These are phyloP conservation scores for Alternaria brassicicola DNA, from an alignment of 2,329 filamentous ascomycete genomes.

Conservation along the genomic window DNA sequence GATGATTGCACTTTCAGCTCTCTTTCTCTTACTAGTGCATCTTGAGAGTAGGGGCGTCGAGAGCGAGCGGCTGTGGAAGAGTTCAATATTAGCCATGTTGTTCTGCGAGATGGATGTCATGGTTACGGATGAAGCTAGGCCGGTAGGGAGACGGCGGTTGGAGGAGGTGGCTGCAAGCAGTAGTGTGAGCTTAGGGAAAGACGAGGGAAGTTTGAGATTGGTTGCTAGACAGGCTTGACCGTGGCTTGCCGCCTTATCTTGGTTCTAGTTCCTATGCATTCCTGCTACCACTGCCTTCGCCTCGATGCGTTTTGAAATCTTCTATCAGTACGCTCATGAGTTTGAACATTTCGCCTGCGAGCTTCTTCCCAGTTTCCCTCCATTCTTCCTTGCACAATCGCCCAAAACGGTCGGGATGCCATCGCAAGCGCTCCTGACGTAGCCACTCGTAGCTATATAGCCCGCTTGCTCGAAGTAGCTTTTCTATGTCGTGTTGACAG, in stretches of 20 bases:
- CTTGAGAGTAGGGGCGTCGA: slow-evolving; percentile 14
- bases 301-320: slow-evolving; percentile 20
- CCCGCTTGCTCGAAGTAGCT: slow-evolving; percentile 38
- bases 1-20: slow-evolving; percentile 6
- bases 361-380: slow-evolving; percentile 38
- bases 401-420: slow-evolving; percentile 49
- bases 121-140: not conserved
- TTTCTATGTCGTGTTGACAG: slow-evolving; percentile 46
- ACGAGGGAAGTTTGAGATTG: not conserved
- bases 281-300: not conserved
- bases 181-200: not conserved
- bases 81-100: slow-evolving; percentile 12
- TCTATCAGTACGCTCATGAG: slow-evolving; percentile 40
- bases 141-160: not conserved
- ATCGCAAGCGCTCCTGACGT: slow-evolving; percentile 42
- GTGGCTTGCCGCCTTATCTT: not conserved
- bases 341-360: slow-evolving; percentile 49
- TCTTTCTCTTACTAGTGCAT: slow-evolving; percentile 11
- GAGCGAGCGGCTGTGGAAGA: slow-evolving; percentile 15
- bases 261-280: not conserved
- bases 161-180: slow-evolving; percentile 2
- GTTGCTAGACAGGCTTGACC: not conserved
- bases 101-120: slow-evolving; percentile 16
- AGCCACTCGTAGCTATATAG: slow-evolving; percentile 46
- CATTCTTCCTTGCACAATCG: slow-evolving; percentile 40